Conservation (phyloP, 768 basidiomycete species). For the Multifurca ochricompacta region DNA sequence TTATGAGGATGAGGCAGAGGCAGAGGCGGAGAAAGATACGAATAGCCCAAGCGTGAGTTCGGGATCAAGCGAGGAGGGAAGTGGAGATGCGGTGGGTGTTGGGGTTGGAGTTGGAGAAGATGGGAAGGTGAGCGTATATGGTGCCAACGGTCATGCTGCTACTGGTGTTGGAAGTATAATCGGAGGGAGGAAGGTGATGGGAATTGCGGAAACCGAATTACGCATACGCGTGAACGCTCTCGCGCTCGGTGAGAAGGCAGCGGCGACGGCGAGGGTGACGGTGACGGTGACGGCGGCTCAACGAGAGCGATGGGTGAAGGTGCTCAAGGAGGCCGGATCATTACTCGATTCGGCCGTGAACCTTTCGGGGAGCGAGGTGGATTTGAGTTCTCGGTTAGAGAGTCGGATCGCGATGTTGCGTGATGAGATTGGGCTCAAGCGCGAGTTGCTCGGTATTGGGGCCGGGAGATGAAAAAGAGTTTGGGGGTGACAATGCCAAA, state of each 20-base stretch:
- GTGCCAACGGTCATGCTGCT: no score
- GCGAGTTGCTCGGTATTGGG: conserved; percentile 42
- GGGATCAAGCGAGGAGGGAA: conserved; percentile 10
- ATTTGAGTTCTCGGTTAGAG: conserved; percentile 62
- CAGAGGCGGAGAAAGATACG: neutral
- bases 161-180: no score
- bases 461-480: no score
- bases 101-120: neutral
- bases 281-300: no score
- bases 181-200: neutral
- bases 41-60: neutral
- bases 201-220: neutral
- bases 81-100: conserved; percentile 5
- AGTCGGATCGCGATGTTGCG: conserved; percentile 59
- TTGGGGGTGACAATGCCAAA: conserved; percentile 3
- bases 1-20: conserved; percentile 5
- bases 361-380: conserved; percentile 44
- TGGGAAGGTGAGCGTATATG: neutral
- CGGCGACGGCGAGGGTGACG: no score
- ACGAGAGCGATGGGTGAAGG: conserved; percentile 37
- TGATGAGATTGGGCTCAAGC: conserved; percentile 63
- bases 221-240: conserved; percentile 14
- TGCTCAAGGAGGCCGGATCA: conserved; percentile 39
- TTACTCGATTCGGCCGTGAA: conserved; percentile 46
- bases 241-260: neutral